phyloP scores from a whole-genome alignment of 148 eudicot genomes.

The Agrostemma githago region DNA sequence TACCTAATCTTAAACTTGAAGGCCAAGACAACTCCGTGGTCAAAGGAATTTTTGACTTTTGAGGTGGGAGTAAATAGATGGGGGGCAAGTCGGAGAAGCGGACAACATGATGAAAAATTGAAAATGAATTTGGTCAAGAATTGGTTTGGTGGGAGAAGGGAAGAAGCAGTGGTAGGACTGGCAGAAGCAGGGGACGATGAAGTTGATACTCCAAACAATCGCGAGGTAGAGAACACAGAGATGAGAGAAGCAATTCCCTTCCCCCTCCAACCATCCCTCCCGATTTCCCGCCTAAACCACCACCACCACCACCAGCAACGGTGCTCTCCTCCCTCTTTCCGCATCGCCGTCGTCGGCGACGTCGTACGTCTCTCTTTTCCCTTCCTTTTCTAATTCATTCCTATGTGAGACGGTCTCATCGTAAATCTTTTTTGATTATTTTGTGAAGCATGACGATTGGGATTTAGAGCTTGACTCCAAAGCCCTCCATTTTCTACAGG shows the following conservation, averaged over 20 bases:
- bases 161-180: not conserved
- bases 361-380: constrained; percentile 33
- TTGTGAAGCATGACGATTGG: constrained; percentile 77
- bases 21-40: too few relatives aligned
- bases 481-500: constrained; percentile 72
- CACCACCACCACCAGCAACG: not conserved
- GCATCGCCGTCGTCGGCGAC: constrained; percentile 84
- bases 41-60: too few relatives aligned
- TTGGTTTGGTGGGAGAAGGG: not conserved
- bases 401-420: not conserved
- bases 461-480: constrained; percentile 53
- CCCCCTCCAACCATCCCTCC: not conserved
- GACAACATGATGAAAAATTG: too few relatives aligned
- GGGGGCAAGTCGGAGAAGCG: too few relatives aligned
- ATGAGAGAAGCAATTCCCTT: not conserved
- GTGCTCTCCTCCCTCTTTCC: constrained; percentile 32
- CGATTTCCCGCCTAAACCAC: not conserved
- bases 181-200: not conserved
- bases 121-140: too few relatives aligned
- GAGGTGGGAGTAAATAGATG: too few relatives aligned
- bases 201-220: not conserved
- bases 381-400: not conserved
- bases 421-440: not conserved
- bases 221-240: too few relatives aligned
- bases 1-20: too few relatives aligned